Percentiles rank a stretch among this genome's conserved stretches.
These are phyloP conservation scores for Pseudopyrenochaeta lycopersici DNA, from an alignment of 2,329 filamentous ascomycete species.

Conservation along the genomic window DNA sequence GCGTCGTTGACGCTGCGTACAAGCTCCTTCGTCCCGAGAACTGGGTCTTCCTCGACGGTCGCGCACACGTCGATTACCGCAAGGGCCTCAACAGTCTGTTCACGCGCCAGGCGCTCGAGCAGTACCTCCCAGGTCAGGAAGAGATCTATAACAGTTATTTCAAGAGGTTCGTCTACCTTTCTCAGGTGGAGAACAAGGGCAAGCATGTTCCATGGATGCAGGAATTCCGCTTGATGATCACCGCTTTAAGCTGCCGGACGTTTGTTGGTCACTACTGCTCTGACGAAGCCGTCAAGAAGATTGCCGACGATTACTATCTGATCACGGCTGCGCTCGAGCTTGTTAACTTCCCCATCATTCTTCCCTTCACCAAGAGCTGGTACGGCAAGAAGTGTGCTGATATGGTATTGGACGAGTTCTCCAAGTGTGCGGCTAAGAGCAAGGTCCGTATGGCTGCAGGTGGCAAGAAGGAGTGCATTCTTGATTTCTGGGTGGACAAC, in stretches of 20 bases:
- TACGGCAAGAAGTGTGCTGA: constrained; percentile 96
- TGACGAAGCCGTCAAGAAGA: constrained; percentile 89
- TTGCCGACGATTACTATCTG: constrained; percentile 95
- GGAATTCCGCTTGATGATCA: constrained; percentile 93
- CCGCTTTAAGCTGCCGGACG: constrained; percentile 92
- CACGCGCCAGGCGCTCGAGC: constrained; percentile 85
- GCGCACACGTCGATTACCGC: constrained; percentile 93
- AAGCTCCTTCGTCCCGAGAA: constrained; percentile 92
- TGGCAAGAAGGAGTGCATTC: constrained; percentile 87
- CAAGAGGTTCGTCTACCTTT: constrained; percentile 77
- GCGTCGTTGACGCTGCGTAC: constrained; percentile 91
- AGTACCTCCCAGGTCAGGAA: constrained; percentile 91
- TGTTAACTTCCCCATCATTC: constrained; percentile 87
- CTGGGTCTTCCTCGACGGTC: constrained; percentile 98
- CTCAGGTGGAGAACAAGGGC: constrained; percentile 71
- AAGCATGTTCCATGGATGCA: constrained; percentile 88
- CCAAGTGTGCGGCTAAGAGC: constrained; percentile 90
- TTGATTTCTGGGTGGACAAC: constrained; percentile 85
- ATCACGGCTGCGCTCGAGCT: constrained; percentile 95
- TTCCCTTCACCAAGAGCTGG: constrained; percentile 95
- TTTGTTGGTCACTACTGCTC: constrained; percentile 97
- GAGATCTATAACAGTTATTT: constrained; percentile 92
- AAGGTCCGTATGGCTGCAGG: constrained; percentile 91
- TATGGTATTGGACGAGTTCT: constrained; percentile 88
- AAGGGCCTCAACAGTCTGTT: constrained; percentile 96